Evolutionary conservation across 2,329 filamentous ascomycete species (phyloP), one percentile per base, ranked within the genome.

Genomic region (Fusarium temperatum): DNA sequence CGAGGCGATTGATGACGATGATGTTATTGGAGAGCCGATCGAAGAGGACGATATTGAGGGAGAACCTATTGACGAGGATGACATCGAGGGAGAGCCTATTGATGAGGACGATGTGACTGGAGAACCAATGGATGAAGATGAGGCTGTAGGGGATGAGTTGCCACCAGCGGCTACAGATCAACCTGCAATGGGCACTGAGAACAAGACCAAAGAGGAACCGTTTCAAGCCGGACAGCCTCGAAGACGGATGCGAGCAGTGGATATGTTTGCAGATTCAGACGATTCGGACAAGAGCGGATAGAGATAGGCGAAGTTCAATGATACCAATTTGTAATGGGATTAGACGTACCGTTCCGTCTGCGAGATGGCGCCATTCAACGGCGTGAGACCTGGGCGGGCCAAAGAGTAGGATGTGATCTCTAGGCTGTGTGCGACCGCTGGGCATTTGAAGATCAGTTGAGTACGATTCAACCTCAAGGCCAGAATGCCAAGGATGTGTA

Each of bases 261-360:
- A 96, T 79, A 95, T 96, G 93, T 97, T 96, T 88, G 93, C 92
- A 17, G 92, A 93, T 80, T 93, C 92, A 9, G 93, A 93, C 75
- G 88, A 82, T 20, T 81, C 79, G 18, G 76, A 79, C 24, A 74
- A 70, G 61, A 63, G 54, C 24, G 41, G 53, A 36, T 78, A 67
- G 69, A 57, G 41, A 60, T 39, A 58, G 58, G 58, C 47, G 36
- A 67, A 57, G 47, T 42, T 47, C 41, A 44, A 47, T 20, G 39
- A 66, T 59, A 42, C 38, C 45, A 55, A 28, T 51, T 51, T 61
- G 42, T 50, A 63, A 63, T 55, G 53, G 58, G 58, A 69, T 15
- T 45, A 30, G 45, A 57, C 42, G 48, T 54, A 58, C 59, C 51
- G 70, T 54, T 66, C 36, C 47, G 39, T 47, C 36, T 44, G 42